A percentile compares a stretch with the other conserved stretches of the same genome.
phyloP scores from a whole-genome alignment of 352 stramenopile genomes.

The Paralagenidium karlingii region DNA sequence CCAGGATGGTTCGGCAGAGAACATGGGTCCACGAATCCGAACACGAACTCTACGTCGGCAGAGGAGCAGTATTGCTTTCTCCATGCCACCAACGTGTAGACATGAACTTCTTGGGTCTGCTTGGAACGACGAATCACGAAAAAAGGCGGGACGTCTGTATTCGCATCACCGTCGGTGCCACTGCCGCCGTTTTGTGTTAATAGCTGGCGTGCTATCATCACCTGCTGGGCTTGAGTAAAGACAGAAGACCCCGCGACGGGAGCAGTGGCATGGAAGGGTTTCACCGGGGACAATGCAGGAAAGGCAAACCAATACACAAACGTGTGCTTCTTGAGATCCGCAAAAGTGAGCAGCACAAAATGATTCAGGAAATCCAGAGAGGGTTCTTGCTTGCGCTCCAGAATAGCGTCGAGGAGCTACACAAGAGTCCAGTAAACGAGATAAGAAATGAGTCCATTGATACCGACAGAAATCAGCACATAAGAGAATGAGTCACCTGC shows the following conservation, averaged over 20 bases:
- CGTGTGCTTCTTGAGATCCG: constrained; percentile 88
- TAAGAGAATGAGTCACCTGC: neutral
- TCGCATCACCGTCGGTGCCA: constrained; percentile 1
- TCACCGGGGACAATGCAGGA: constrained; percentile 45
- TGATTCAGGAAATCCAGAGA: constrained; percentile 49
- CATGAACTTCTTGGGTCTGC: constrained; percentile 3
- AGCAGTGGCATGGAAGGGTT: constrained; percentile 17
- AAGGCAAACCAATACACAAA: constrained; percentile 93
- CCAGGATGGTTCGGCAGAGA: constrained; percentile 57
- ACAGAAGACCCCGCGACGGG: constrained; percentile 14
- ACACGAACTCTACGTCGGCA: constrained; percentile 22
- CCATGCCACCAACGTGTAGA: constrained; percentile 21
- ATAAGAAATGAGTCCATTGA: no score
- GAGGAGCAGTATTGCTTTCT: neutral
- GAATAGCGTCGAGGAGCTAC: constrained; percentile 23
- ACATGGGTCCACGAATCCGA: constrained; percentile 85
- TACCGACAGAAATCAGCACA: no score
- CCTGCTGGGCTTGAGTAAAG: constrained; percentile 25
- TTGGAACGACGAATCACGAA: constrained; percentile 37
- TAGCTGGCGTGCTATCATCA: constrained; percentile 19
- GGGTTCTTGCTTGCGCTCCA: neutral
- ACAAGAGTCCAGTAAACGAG: no score
- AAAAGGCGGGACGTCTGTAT: constrained; percentile 30
- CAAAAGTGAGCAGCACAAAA: constrained; percentile 86
- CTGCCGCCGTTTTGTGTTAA: constrained; percentile 22